Conservation (phyloP, 768 basidiomycete species). For the Lentinus brumalis region DNA sequence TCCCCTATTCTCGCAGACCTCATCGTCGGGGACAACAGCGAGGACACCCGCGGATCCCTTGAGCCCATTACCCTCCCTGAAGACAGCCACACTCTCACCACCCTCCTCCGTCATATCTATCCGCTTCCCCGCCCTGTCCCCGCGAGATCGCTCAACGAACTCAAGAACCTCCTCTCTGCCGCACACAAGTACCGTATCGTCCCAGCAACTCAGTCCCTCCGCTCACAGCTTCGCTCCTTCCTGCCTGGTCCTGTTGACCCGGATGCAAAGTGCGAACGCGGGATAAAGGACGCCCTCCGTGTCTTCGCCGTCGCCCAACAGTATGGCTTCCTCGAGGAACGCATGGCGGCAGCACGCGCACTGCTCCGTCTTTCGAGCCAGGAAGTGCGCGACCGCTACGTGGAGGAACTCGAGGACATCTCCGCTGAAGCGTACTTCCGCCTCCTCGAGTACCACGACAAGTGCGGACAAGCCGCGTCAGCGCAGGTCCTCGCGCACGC, state of each 20-base stretch:
- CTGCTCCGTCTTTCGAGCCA: constrained; percentile 11
- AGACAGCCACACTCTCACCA: constrained; percentile 22
- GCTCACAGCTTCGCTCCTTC: neutral
- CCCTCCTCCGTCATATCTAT: constrained; percentile 26
- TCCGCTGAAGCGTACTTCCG: constrained; percentile 43
- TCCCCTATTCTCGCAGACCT: constrained; percentile 34
- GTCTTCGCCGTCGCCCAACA: constrained; percentile 17
- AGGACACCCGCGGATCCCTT: neutral
- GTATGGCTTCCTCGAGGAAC: constrained; percentile 7
- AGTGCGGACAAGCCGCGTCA: constrained; percentile 34
- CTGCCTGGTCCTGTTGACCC: neutral
- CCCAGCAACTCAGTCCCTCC: neutral
- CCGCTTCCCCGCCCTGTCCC: neutral
- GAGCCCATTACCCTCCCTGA: constrained; percentile 17
- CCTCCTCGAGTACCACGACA: constrained; percentile 43
- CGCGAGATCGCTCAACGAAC: neutral
- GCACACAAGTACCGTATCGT: constrained; percentile 13
- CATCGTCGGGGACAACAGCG: constrained; percentile 23
- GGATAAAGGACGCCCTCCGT: constrained; percentile 2
- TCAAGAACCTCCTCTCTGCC: constrained; percentile 10
- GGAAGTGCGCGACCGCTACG: constrained; percentile 23
- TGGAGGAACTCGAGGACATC: constrained; percentile 43
- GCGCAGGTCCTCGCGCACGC: constrained; percentile 6
- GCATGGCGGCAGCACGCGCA: constrained; percentile 7
- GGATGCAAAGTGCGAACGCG: neutral